Percentiles rank a stretch among this genome's conserved stretches.
Evolutionary conservation across 2,329 filamentous ascomycete genomes (phyloP).

Genomic region (Leptographium wingfieldii): DNA sequence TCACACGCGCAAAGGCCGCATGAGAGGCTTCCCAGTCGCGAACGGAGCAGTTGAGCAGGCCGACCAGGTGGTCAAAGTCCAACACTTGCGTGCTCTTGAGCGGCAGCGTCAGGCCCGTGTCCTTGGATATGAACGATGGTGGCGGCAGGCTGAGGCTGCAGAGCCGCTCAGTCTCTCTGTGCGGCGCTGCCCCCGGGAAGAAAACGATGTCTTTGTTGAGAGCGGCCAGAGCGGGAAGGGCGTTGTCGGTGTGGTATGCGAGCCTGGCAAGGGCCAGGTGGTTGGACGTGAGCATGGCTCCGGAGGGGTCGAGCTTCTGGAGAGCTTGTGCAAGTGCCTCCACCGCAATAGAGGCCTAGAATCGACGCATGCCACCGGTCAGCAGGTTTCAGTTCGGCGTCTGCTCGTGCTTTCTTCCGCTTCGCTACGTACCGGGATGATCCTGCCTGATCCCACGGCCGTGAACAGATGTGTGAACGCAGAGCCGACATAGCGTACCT

Average conservation of each 20-base stretch:
- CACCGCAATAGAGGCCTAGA: constrained; percentile 34
- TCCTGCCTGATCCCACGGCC: constrained; percentile 23
- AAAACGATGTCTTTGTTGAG: constrained; percentile 55
- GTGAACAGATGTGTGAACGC: constrained; percentile 32
- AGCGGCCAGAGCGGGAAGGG: constrained; percentile 44
- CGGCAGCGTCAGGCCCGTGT: constrained; percentile 42
- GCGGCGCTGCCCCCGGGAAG: constrained; percentile 37
- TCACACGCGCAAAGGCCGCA: constrained; percentile 48
- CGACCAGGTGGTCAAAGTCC: constrained; percentile 57
- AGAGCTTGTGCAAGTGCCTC: constrained; percentile 40
- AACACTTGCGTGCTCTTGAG: constrained; percentile 43
- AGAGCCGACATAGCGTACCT: constrained; percentile 37
- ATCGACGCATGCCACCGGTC: background rate
- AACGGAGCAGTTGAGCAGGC: constrained; percentile 49
- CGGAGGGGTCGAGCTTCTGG: constrained; percentile 52
- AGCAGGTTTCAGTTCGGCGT: background rate
- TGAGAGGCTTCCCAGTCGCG: constrained; percentile 51
- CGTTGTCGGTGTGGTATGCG: constrained; percentile 42
- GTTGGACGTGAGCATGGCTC: constrained; percentile 13
- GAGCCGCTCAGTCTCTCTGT: constrained; percentile 17
- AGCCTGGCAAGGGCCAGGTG: constrained; percentile 13
- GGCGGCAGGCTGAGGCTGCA: constrained; percentile 35
- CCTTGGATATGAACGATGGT: constrained; percentile 44
- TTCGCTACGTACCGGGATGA: constrained; percentile 27
- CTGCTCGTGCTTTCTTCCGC: background rate